Conservation (phyloP, 1,284 basidiomycete species). For the Boletus hoseneyae region DNA sequence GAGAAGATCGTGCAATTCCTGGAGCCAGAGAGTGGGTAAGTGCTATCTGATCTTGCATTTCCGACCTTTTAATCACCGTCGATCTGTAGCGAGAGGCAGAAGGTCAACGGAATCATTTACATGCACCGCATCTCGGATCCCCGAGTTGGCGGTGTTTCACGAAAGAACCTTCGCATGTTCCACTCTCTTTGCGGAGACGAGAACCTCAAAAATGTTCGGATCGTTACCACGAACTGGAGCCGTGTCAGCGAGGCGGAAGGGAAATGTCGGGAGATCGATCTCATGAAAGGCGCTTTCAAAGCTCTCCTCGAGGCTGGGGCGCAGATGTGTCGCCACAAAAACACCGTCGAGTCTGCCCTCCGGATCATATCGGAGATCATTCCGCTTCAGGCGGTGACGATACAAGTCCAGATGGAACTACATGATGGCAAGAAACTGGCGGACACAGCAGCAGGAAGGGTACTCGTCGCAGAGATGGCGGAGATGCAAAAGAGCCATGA, state of each 20-base stretch:
- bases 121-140: slow-evolving; percentile 22
- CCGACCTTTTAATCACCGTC: neutral
- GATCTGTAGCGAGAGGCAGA: neutral
- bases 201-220: slow-evolving; percentile 15
- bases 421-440: neutral
- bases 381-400: neutral
- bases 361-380: neutral
- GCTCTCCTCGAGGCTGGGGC: neutral
- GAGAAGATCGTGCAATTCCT: slow-evolving; percentile 28
- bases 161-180: slow-evolving; percentile 43
- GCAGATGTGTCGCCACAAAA: neutral
- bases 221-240: slow-evolving; percentile 3
- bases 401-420: neutral
- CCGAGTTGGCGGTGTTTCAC: slow-evolving; percentile 41
- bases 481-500: neutral
- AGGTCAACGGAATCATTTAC: slow-evolving; percentile 38
- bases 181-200: slow-evolving; percentile 43
- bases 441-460: neutral
- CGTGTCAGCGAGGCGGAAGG: neutral
- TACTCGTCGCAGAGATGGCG: neutral
- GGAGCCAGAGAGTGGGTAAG: slow-evolving; percentile 40
- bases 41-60: too few relatives aligned
- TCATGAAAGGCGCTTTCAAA: neutral
- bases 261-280: neutral
- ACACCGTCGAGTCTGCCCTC: neutral